Evolutionary conservation across 768 basidiomycete genomes (phyloP), one percentile per base, ranked within the genome.

Genomic region (Imleria badia): DNA sequence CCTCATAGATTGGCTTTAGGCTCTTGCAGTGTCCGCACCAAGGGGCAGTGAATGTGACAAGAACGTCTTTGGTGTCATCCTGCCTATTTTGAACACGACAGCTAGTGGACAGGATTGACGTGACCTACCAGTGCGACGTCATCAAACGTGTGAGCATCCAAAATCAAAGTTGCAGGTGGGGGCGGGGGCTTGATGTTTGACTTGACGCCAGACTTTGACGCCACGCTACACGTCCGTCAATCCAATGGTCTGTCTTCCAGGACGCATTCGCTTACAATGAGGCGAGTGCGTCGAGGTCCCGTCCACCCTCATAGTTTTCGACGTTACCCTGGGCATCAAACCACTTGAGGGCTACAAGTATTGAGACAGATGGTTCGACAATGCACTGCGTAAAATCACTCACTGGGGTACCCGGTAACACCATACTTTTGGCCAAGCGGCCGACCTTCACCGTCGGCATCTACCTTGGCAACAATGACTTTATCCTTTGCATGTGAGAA

Each of bases 11-110:
- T 19, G 94, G 94, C 72, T 95, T 95, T 71, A 97, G 70, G 60
- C 56, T 80, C 77, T 98, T 98, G 82, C 96, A 98, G 78, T 98
- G 94, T 30, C 94, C 93, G 61, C 95, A 95, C 92, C 91, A 88
- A 36, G 84, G 83, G 23, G 89, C 89, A 55, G 87, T 92, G 75
- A 89, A 92, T 1, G 89, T 78, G 43, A 96, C 91, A 22, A 98
- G 76, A 41, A 92, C 91, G 63, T 94, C 83, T 74, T 95, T 95
- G 22, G 77, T 73, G 22, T 77, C 65, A 63, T 91, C 83, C 82
- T 88, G 56, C 22, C 35, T 1, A 17, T 17, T 38, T 20, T 57
- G 11, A 60, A 23, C n/a, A 47, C 48, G n/a, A 11, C 14, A 9
- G 20, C 19, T 11, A 20, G 3, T 29, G 34, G 9, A 48, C 20